Percentiles rank a stretch among this genome's conserved stretches.
Evolutionary conservation across 2,329 filamentous ascomycete genomes (phyloP).

Genomic region (Aaosphaeria pasadenensis): DNA sequence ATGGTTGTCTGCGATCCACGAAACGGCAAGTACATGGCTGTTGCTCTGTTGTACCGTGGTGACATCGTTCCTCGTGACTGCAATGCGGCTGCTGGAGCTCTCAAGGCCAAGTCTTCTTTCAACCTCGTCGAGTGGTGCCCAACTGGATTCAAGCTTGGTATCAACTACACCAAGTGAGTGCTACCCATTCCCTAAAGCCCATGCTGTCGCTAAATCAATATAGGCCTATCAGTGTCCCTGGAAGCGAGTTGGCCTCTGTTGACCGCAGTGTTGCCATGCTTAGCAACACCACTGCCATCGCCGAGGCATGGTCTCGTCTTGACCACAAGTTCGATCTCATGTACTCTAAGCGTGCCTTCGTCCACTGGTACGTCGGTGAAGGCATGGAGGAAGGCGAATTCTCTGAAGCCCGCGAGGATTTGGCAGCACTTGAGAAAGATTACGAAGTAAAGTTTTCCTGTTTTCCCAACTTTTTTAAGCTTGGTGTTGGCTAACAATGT

Average conservation of each 20-base stretch:
- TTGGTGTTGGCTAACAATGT: no score
- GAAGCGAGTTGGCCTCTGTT: conserved; percentile 95
- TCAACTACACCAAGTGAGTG: conserved; percentile 63
- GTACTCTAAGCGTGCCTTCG: conserved; percentile 75
- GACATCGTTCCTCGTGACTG: conserved; percentile 70
- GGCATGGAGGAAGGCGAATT: conserved; percentile 94
- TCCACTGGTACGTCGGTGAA: conserved; percentile 81
- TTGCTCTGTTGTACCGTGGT: conserved; percentile 68
- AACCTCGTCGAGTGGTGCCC: conserved; percentile 75
- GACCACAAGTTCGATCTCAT: conserved; percentile 76
- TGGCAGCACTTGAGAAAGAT: conserved; percentile 81
- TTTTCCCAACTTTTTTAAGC: no score
- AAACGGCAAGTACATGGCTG: conserved; percentile 75
- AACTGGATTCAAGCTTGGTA: conserved; percentile 72
- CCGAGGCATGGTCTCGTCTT: conserved; percentile 69
- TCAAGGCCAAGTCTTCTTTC: conserved; percentile 71
- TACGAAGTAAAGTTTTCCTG: conserved; percentile 53
- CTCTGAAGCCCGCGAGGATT: conserved; percentile 80
- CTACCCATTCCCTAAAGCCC: conserved; percentile 1
- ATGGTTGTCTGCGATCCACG: conserved; percentile 74
- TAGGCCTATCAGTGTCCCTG: conserved; percentile 90
- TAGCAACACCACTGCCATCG: conserved; percentile 72
- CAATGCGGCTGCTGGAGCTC: conserved; percentile 61
- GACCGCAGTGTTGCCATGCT: conserved; percentile 88
- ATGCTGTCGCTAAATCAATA: conserved; percentile 29